phyloP scores from a whole-genome alignment of 2,329 filamentous ascomycete species.

The Sporothrix euskadiensis region DNA sequence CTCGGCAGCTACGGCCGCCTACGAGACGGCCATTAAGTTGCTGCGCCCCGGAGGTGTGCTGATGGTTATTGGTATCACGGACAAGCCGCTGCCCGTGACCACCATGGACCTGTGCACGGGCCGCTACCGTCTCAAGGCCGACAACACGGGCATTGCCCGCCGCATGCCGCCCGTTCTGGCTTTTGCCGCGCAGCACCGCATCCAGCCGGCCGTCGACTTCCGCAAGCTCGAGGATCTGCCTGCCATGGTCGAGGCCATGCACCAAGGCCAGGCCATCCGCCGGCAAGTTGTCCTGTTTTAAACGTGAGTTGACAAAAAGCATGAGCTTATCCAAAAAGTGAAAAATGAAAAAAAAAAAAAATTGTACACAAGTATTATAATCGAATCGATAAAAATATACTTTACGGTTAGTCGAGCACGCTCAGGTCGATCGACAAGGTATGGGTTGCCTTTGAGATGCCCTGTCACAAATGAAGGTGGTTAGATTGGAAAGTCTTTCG shows the following conservation, averaged over 20 bases:
- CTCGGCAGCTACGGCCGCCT: conserved; percentile 25
- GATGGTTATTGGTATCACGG: conserved; percentile 28
- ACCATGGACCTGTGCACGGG: conserved; percentile 28
- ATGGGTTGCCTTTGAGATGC: too few species aligned
- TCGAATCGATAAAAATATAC: too few species aligned
- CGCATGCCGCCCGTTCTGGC: conserved; percentile 30
- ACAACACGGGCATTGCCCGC: conserved; percentile 31
- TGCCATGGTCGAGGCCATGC: conserved; percentile 21
- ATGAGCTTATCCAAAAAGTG: not conserved
- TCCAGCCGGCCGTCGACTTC: conserved; percentile 25
- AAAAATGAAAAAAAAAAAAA: not conserved
- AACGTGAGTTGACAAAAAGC: not conserved
- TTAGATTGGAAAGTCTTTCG: too few species aligned
- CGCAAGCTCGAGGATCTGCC: conserved; percentile 13
- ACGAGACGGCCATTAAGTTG: conserved; percentile 13
- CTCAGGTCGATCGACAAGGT: too few species aligned
- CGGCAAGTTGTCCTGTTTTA: conserved; percentile 13
- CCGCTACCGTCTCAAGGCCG: conserved; percentile 31
- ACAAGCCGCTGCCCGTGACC: conserved; percentile 24
- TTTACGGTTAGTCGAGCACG: too few species aligned
- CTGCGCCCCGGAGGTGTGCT: conserved; percentile 24
- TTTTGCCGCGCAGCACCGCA: conserved; percentile 31
- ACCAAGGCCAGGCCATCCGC: not conserved
- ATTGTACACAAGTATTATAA: not conserved
- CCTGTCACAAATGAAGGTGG: too few species aligned